Conservation (phyloP, 2,329 filamentous ascomycete species). For the Achaetomium macrosporum region DNA sequence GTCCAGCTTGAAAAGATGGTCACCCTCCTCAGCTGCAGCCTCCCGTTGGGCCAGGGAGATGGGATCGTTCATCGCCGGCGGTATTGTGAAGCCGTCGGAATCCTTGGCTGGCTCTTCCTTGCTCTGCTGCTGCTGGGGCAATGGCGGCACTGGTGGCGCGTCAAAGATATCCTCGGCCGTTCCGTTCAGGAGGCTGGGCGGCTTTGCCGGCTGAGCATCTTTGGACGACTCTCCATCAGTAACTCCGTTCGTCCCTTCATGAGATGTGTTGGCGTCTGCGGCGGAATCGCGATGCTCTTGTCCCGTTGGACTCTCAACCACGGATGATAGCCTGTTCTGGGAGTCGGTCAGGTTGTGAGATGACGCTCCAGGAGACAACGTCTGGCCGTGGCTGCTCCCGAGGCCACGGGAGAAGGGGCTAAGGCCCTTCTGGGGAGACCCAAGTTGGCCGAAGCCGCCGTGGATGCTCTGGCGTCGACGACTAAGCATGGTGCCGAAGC, state of each 20-base stretch:
- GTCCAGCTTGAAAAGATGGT: slow-evolving; percentile 71
- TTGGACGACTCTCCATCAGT: slow-evolving; percentile 30
- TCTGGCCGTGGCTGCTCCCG: slow-evolving; percentile 56
- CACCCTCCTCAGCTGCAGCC: slow-evolving; percentile 52
- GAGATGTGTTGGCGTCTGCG: slow-evolving; percentile 29
- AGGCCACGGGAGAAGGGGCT: slow-evolving; percentile 55
- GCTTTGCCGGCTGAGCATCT: slow-evolving; percentile 28
- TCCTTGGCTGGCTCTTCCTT: slow-evolving; percentile 51
- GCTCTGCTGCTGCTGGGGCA: slow-evolving; percentile 40
- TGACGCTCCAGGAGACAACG: slow-evolving; percentile 53
- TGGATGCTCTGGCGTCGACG: slow-evolving; percentile 62
- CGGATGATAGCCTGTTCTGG: slow-evolving; percentile 47
- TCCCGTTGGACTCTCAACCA: slow-evolving; percentile 50
- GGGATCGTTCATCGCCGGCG: slow-evolving; percentile 54
- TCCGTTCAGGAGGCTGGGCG: slow-evolving; percentile 43
- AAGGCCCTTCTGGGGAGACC: slow-evolving; percentile 46
- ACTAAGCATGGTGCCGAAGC: slow-evolving; percentile 64
- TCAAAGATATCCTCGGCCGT: slow-evolving; percentile 44
- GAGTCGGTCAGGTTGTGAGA: slow-evolving; percentile 54
- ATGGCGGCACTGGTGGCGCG: slow-evolving; percentile 46
- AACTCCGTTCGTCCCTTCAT: slow-evolving; percentile 37
- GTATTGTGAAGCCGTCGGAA: slow-evolving; percentile 71
- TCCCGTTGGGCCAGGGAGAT: slow-evolving; percentile 70
- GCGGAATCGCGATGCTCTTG: slow-evolving; percentile 22
- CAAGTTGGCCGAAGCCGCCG: slow-evolving; percentile 50